These are phyloP conservation scores for Gaertneriomyces semiglobifer DNA, from an alignment of 192 early-diverging fungal genomes.

Conservation along the genomic window DNA sequence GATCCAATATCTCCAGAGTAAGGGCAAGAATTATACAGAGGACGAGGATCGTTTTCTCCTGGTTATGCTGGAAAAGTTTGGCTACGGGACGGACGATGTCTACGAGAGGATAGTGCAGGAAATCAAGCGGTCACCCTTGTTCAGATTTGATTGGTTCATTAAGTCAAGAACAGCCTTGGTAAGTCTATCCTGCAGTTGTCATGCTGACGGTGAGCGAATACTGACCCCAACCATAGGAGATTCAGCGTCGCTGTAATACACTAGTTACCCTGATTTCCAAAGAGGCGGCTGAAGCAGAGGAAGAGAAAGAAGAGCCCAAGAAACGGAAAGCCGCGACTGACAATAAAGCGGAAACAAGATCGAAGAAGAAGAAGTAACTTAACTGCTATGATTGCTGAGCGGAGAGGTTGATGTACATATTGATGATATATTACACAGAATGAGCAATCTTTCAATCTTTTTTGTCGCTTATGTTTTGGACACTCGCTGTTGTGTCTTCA, in stretches of 20 bases:
- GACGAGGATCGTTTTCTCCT: slow-evolving; percentile 97
- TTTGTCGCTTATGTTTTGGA: too few species aligned
- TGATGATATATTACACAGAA: too few species aligned
- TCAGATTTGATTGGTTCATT: slow-evolving; percentile 98
- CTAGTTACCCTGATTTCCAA: slow-evolving; percentile 67
- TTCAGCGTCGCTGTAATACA: slow-evolving; percentile 79
- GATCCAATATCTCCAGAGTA: slow-evolving; percentile 84
- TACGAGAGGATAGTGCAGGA: slow-evolving; percentile 90
- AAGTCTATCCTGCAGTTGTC: slow-evolving; percentile 5
- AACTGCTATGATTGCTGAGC: too few species aligned
- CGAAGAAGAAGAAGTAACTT: slow-evolving; percentile 6
- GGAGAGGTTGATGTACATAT: too few species aligned
- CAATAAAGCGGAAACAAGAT: not conserved
- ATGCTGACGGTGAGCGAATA: not conserved
- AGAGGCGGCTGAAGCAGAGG: slow-evolving; percentile 37
- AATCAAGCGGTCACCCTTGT: slow-evolving; percentile 73
- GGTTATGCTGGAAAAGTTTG: slow-evolving; percentile 81
- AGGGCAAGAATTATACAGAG: slow-evolving; percentile 89
- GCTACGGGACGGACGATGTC: slow-evolving; percentile 86
- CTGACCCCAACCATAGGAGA: slow-evolving; percentile 48
- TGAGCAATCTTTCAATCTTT: too few species aligned
- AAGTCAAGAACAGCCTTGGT: slow-evolving; percentile 80
- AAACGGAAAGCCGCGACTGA: not conserved
- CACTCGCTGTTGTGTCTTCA: too few species aligned
- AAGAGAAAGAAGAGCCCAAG: slow-evolving; percentile 20